Evolutionary conservation across 345 rosid species (phyloP).

Genomic region (Punica granatum): DNA sequence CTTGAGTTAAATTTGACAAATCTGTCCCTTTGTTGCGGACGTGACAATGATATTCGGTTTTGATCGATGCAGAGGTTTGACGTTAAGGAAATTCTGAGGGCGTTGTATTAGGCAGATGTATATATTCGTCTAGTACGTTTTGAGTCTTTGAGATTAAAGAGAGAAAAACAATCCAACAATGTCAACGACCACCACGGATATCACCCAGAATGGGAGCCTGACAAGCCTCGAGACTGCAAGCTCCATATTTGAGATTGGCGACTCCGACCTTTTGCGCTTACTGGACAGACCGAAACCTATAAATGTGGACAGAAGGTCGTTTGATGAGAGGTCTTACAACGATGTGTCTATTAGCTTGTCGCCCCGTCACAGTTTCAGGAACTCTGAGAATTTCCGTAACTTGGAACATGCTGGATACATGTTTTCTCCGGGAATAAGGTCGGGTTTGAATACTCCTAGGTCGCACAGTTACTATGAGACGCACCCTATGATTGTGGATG

Average conservation of each 20-base stretch:
- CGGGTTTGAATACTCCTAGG: constrained; percentile 30
- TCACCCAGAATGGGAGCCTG: constrained; percentile 18
- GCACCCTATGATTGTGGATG: constrained; percentile 28
- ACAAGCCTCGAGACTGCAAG: constrained; percentile 11
- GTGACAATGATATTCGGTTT: too few relatives aligned
- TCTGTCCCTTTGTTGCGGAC: too few relatives aligned
- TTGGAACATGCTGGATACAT: neutral
- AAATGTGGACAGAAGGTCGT: constrained; percentile 25
- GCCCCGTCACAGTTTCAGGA: constrained; percentile 12
- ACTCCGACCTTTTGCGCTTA: constrained; percentile 19
- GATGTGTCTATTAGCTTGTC: constrained; percentile 19
- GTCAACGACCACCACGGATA: constrained; percentile 15
- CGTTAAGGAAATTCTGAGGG: neutral
- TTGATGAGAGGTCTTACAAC: constrained; percentile 23
- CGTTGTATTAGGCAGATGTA: too few relatives aligned
- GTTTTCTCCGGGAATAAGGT: constrained; percentile 1
- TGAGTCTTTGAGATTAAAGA: neutral
- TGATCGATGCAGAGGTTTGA: neutral
- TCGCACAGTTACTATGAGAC: constrained; percentile 24
- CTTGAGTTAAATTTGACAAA: too few relatives aligned
- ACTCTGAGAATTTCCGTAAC: neutral
- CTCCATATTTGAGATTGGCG: constrained; percentile 26
- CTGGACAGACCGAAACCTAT: constrained; percentile 29
- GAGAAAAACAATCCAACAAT: constrained; percentile 6
- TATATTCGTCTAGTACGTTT: too few relatives aligned